Percentiles rank a stretch among this genome's conserved stretches.
These are phyloP conservation scores for Ceriops tagal DNA, from an alignment of 345 rosid genomes.

Conservation along the genomic window DNA sequence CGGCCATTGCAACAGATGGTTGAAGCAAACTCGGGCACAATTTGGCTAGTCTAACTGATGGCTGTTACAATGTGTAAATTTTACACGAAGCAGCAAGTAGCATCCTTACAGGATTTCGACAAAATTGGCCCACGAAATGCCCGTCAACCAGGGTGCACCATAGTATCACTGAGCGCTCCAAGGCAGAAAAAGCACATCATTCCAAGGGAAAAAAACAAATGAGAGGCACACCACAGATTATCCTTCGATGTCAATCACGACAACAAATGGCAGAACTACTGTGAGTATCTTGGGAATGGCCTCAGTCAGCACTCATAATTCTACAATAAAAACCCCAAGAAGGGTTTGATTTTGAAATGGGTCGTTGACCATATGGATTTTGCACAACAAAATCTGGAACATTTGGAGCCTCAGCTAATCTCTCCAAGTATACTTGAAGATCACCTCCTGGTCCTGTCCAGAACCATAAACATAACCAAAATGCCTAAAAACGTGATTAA, in stretches of 20 bases:
- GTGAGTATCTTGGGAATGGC: background rate
- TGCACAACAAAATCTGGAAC: constrained; percentile 57
- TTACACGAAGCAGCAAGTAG: background rate
- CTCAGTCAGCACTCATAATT: constrained; percentile 14
- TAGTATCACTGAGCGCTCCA: background rate
- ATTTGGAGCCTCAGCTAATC: constrained; percentile 47
- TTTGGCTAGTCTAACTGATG: background rate
- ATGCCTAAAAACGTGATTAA: too few species aligned
- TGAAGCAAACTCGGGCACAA: background rate
- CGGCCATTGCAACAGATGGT: background rate
- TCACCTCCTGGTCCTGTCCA: constrained; percentile 73
- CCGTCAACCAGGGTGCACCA: too few species aligned
- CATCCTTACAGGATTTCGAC: background rate
- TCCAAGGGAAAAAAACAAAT: background rate
- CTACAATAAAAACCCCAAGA: constrained; percentile 56
- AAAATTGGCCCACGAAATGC: background rate
- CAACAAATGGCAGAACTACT: background rate
- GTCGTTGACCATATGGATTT: constrained; percentile 76
- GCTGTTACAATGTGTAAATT: background rate
- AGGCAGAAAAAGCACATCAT: background rate
- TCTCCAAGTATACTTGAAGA: constrained; percentile 63
- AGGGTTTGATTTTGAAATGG: constrained; percentile 51
- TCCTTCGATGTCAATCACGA: background rate
- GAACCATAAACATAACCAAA: background rate
- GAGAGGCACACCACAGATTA: background rate